phyloP scores from a whole-genome alignment of 345 rosid species.

The Limnanthes douglasii region DNA sequence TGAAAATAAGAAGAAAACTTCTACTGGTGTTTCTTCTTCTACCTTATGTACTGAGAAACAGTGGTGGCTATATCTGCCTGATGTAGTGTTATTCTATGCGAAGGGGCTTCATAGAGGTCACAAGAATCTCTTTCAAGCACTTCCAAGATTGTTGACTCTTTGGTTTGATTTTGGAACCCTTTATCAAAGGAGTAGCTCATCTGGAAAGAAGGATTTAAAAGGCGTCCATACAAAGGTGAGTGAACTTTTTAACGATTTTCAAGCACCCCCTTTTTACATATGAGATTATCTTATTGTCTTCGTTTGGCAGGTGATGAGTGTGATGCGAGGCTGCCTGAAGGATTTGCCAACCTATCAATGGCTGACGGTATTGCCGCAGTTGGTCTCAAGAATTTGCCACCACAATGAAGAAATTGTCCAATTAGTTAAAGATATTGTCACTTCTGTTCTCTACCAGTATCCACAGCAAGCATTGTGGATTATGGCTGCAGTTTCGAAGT shows the following conservation, averaged over 20 bases:
- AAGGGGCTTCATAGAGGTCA: constrained; percentile 94
- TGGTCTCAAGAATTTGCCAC: constrained; percentile 97
- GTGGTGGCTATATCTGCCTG: constrained; percentile 71
- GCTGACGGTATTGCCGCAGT: constrained; percentile 87
- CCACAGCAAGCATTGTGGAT: constrained; percentile 95
- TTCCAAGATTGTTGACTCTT: constrained; percentile 87
- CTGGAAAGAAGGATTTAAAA: constrained; percentile 52
- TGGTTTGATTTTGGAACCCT: constrained; percentile 95
- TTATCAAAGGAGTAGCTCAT: constrained; percentile 40
- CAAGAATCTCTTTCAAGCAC: constrained; percentile 91
- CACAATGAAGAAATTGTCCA: constrained; percentile 76
- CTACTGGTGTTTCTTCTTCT: constrained; percentile 18
- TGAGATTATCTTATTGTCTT: background rate
- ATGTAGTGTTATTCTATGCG: constrained; percentile 74
- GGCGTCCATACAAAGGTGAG: constrained; percentile 58
- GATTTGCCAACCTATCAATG: constrained; percentile 94
- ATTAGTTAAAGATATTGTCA: constrained; percentile 64
- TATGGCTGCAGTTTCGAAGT: constrained; percentile 96
- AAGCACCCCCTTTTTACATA: constrained; percentile 1
- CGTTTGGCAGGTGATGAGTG: constrained; percentile 56
- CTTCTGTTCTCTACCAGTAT: constrained; percentile 73
- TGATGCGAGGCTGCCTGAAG: constrained; percentile 88
- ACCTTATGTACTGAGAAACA: constrained; percentile 36
- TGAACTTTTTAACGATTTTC: constrained; percentile 4
- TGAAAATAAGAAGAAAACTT: constrained; percentile 25